phyloP scores from a whole-genome alignment of 1,139 yeast species.

The Blastobotrys ciferrii region DNA sequence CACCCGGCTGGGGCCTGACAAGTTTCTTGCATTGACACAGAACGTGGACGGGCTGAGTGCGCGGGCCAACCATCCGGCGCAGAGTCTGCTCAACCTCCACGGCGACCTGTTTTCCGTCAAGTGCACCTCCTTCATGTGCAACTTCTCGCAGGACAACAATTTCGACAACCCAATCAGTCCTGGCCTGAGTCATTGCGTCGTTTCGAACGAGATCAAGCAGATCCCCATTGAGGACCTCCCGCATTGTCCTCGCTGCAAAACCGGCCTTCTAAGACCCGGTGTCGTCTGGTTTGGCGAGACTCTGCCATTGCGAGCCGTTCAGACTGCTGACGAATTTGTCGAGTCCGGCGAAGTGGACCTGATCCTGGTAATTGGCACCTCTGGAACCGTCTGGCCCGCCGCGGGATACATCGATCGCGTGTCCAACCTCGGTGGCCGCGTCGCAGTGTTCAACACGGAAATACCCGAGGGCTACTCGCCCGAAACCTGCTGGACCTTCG shows the following conservation, averaged over 20 bases:
- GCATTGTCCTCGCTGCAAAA: constrained; percentile 66
- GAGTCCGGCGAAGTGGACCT: constrained; percentile 59
- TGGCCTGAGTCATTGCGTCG: constrained; percentile 41
- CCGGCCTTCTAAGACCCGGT: constrained; percentile 72
- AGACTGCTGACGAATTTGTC: constrained; percentile 70
- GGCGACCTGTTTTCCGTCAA: constrained; percentile 71
- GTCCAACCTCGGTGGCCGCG: constrained; percentile 68
- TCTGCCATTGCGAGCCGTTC: constrained; percentile 60
- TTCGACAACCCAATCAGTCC: constrained; percentile 62
- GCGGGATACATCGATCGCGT: constrained; percentile 85
- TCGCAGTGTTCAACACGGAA: constrained; percentile 79
- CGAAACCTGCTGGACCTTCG: constrained; percentile 61
- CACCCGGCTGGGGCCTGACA: constrained; percentile 31
- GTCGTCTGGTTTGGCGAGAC: constrained; percentile 94
- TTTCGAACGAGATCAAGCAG: constrained; percentile 13
- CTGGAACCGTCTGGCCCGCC: constrained; percentile 87
- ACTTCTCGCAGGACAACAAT: constrained; percentile 53
- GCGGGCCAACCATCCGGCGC: constrained; percentile 59
- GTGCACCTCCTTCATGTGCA: constrained; percentile 76
- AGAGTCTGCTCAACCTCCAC: constrained; percentile 62
- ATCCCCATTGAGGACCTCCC: constrained; percentile 61
- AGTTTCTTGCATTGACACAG: constrained; percentile 67
- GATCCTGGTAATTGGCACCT: constrained; percentile 79
- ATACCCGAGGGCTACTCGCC: constrained; percentile 33
- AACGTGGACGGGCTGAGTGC: constrained; percentile 75